Evolutionary conservation across 1,284 basidiomycete genomes (phyloP), one percentile per base, ranked within the genome.

Genomic region (Trichosporon sp.): DNA sequence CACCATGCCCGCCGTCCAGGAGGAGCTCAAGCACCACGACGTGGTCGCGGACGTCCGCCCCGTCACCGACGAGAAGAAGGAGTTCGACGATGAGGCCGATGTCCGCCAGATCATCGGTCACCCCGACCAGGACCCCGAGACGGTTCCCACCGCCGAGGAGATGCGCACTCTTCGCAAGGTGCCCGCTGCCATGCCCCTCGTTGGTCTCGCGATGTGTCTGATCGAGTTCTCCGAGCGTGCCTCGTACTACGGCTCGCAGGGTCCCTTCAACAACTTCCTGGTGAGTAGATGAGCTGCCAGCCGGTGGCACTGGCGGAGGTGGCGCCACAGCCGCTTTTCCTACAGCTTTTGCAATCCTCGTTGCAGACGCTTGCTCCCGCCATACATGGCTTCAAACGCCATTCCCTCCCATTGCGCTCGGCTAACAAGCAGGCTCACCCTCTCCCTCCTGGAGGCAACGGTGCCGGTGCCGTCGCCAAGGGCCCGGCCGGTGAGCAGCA

Each of bases 391-490:
- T 26, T 26, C 26, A 26, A 26, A 26, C 26, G 26, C 26, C 26
- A 26, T 26, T 26, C 26, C 26, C 26, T 26, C 26, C 26, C 26
- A 26, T 26, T 26, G 26, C 4, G 59, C 59, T 37, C 21, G 1
- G 59, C 59, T 63, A 32, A 63, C 59, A 7, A 7, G 5, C 59
- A 63, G 59, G 59, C 59, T n/a, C 59, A 73, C 73, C 86, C 87
- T 0, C 87, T 92, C 1, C 92, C 92, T 0, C 72, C 77, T 0
- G 79, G 79, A 8, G 88, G 88, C 51, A 92, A 91, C 5, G 86
- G 80, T 43, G 87, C 91, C 1, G 92, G 92, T 74, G 92, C 92
- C 1, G 87, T 93, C 2, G 89, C 88, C 11, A 83, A 86, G 67
- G 90, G 90, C 5, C 88, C 90, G 72, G 88, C 86, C 16, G 88